phyloP scores from a whole-genome alignment of 352 stramenopile species.

The Pythium volutum region DNA sequence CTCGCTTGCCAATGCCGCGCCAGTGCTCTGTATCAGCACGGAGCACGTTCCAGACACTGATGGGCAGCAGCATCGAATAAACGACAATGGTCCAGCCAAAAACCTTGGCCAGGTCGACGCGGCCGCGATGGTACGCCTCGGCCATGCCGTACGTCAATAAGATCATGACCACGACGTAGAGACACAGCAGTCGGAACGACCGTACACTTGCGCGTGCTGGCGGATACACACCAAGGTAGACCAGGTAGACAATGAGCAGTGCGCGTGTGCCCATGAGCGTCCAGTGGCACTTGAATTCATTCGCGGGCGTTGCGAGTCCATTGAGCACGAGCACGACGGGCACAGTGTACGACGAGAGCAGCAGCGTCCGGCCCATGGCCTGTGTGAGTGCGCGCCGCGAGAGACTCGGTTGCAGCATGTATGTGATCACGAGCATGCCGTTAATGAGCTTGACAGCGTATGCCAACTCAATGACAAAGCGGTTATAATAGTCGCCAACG shows the following conservation, averaged over 20 bases:
- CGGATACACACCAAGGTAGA: slow-evolving; percentile 22
- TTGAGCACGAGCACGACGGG: slow-evolving; percentile 22
- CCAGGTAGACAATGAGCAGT: slow-evolving; percentile 16
- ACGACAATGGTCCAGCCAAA: slow-evolving; percentile 27
- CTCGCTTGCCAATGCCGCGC: slow-evolving; percentile 29
- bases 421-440: slow-evolving; percentile 43
- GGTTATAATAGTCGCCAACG: slow-evolving; percentile 22
- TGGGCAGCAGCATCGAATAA: slow-evolving; percentile 25
- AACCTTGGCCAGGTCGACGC: slow-evolving; percentile 15
- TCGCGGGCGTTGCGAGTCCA: slow-evolving; percentile 5
- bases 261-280: slow-evolving; percentile 1
- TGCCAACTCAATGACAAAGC: slow-evolving; percentile 28
- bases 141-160: slow-evolving; percentile 23
- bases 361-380: slow-evolving; percentile 29
- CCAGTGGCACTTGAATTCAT: slow-evolving; percentile 14
- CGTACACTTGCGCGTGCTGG: slow-evolving; percentile 12
- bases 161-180: slow-evolving; percentile 14
- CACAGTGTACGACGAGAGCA: slow-evolving; percentile 34
- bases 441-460: slow-evolving; percentile 49
- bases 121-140: slow-evolving; percentile 17
- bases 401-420: slow-evolving; percentile 53
- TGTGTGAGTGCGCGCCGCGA: slow-evolving; percentile 38
- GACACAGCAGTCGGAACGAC: slow-evolving; percentile 18
- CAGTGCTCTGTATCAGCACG: slow-evolving; percentile 34
- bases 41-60: slow-evolving; percentile 31